phyloP scores from a whole-genome alignment of 176 grass and related monocot genomes.

The Carex kokanica region DNA sequence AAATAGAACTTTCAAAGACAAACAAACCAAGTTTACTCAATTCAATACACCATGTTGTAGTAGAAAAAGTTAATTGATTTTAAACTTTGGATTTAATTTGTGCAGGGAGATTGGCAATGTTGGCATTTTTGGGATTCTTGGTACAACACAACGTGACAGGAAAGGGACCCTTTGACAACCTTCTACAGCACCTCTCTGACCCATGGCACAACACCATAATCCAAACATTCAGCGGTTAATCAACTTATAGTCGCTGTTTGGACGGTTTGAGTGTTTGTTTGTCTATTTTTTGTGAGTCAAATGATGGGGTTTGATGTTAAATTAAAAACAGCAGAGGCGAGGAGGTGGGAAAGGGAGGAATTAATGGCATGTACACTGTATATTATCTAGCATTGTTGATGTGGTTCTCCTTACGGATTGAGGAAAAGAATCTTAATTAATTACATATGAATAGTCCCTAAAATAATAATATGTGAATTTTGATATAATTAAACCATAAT shows the following conservation, averaged over 20 bases:
- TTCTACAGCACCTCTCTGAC: slow-evolving; percentile 68
- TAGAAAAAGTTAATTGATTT: background rate
- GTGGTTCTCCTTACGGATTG: slow-evolving; percentile 1
- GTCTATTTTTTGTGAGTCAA: slow-evolving; percentile 9
- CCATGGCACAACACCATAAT: slow-evolving; percentile 92
- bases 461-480: background rate
- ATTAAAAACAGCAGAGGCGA: background rate
- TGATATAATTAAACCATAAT: slow-evolving; percentile 1
- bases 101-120: slow-evolving; percentile 74
- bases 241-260: background rate
- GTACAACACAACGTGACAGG: slow-evolving; percentile 77
- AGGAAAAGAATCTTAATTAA: background rate
- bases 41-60: background rate
- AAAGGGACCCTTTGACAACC: slow-evolving; percentile 67
- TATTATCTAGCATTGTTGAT: slow-evolving; percentile 14
- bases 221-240: slow-evolving; percentile 49
- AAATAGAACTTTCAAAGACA: background rate
- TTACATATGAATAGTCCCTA: background rate
- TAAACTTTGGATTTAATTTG: background rate
- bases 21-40: background rate
- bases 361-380: slow-evolving; percentile 35
- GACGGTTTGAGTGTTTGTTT: slow-evolving; percentile 3
- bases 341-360: background rate
- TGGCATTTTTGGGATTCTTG: slow-evolving; percentile 64
- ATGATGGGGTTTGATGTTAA: background rate